Conservation (phyloP, 768 basidiomycete species). For the Rhodotorula sphaerocarpa region DNA sequence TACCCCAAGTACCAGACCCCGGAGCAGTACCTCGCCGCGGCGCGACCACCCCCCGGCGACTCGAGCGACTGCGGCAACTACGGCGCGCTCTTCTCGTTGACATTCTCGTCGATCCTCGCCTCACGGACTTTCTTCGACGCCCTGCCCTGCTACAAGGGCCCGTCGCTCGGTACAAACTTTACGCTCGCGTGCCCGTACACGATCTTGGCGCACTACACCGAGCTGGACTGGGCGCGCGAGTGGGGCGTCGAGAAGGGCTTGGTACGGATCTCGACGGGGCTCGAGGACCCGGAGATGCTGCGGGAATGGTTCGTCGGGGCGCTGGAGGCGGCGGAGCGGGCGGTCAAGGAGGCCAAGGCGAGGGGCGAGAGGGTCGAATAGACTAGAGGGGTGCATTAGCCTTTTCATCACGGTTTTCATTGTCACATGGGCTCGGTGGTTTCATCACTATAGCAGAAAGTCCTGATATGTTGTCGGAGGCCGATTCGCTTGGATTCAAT, state of each 20-base stretch:
- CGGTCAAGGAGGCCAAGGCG: conserved; percentile 23
- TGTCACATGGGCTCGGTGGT: too few relatives aligned
- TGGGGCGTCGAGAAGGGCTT: conserved; percentile 77
- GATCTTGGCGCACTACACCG: conserved; percentile 78
- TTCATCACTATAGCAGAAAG: too few relatives aligned
- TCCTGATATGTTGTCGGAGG: too few relatives aligned
- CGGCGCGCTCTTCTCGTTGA: conserved; percentile 54
- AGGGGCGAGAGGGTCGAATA: conserved; percentile 7
- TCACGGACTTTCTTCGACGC: conserved; percentile 49
- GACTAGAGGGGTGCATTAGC: neutral
- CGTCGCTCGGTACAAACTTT: conserved; percentile 77
- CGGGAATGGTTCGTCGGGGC: conserved; percentile 57
- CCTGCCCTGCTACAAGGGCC: conserved; percentile 77
- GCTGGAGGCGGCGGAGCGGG: conserved; percentile 62
- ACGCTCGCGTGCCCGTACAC: conserved; percentile 90
- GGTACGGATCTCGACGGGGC: conserved; percentile 82
- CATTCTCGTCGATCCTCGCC: conserved; percentile 55
- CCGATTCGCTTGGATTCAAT: too few relatives aligned
- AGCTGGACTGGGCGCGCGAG: conserved; percentile 81
- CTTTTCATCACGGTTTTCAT: too few relatives aligned
- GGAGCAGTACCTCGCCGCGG: conserved; percentile 55
- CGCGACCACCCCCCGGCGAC: too few relatives aligned
- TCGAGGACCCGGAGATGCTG: conserved; percentile 62
- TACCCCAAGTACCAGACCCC: conserved; percentile 78
- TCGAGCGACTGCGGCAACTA: conserved; percentile 50